A percentile compares a stretch with the other conserved stretches of the same genome.
Conservation (phyloP, 2,329 filamentous ascomycete species). For the Ophiocordyceps camponoti-rufipedis region DNA sequence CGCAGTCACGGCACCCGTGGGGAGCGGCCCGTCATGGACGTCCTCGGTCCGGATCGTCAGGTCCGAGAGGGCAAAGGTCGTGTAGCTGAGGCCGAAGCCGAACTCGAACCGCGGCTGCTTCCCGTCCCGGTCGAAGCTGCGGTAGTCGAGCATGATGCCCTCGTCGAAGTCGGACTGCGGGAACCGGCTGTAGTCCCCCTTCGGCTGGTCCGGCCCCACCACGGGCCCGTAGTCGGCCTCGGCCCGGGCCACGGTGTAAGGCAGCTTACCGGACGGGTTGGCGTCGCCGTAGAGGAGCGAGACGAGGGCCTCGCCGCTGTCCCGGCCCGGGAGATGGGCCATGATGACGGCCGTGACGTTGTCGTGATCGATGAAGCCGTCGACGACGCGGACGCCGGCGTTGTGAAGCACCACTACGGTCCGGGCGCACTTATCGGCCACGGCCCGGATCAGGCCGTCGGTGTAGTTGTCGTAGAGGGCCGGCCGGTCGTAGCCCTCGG, state of each 20-base stretch:
- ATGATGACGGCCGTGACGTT: conserved; percentile 64
- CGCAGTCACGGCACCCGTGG: conserved; percentile 18
- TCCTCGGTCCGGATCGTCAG: conserved; percentile 15
- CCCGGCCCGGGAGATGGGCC: conserved; percentile 74
- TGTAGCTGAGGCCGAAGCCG: conserved; percentile 38
- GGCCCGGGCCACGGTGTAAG: conserved; percentile 67
- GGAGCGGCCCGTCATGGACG: conserved; percentile 14
- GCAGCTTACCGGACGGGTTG: conserved; percentile 60
- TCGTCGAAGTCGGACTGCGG: conserved; percentile 32
- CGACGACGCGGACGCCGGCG: conserved; percentile 66
- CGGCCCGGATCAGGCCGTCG: conserved; percentile 52
- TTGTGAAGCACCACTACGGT: conserved; percentile 73
- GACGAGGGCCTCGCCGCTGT: conserved; percentile 65
- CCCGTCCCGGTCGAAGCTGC: conserved; percentile 27
- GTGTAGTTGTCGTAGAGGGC: conserved; percentile 57
- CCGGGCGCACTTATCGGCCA: conserved; percentile 33
- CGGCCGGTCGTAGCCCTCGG: conserved; percentile 50
- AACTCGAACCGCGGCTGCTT: conserved; percentile 33
- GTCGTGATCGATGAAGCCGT: conserved; percentile 62
- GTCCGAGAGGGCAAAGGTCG: conserved; percentile 27
- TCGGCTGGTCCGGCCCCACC: conserved; percentile 33
- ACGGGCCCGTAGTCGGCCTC: conserved; percentile 47
- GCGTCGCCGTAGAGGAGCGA: conserved; percentile 65
- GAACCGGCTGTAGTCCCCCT: conserved; percentile 42
- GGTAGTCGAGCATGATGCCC: conserved; percentile 34